These are phyloP conservation scores for Penicillium hordei DNA, from an alignment of 2,329 filamentous ascomycete genomes.

Conservation along the genomic window DNA sequence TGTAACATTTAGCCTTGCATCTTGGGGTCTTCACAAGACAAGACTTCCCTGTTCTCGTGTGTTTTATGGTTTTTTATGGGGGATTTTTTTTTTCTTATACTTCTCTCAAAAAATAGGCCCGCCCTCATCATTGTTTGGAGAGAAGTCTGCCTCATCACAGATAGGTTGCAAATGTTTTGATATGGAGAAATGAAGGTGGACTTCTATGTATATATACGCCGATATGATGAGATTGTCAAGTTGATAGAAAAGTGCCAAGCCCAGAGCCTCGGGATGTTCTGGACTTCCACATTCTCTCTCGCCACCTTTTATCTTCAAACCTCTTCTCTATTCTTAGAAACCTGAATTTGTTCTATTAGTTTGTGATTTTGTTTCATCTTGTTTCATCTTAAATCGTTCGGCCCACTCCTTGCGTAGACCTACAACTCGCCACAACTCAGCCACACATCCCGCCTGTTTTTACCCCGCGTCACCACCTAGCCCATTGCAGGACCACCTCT, in stretches of 20 bases:
- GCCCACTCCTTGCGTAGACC: not conserved
- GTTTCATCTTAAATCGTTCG: not conserved
- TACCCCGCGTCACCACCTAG: conserved; percentile 24
- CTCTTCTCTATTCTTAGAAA: not conserved
- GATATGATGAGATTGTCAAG: not conserved
- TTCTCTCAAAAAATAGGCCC: not conserved
- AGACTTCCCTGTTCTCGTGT: not conserved
- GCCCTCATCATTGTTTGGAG: not conserved
- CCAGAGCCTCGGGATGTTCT: conserved; percentile 17
- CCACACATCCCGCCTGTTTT: conserved; percentile 21
- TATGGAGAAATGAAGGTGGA: not conserved
- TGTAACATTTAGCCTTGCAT: conserved; percentile 1
- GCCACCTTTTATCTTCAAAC: conserved; percentile 14
- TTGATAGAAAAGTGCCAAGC: conserved; percentile 21
- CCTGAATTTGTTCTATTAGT: not conserved
- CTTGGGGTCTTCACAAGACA: not conserved
- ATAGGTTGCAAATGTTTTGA: not conserved
- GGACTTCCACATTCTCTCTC: conserved; percentile 15
- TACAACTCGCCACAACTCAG: conserved; percentile 16
- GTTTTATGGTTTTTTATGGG: not conserved
- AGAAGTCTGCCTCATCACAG: not conserved
- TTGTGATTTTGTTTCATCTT: not conserved
- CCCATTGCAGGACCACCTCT: conserved; percentile 7
- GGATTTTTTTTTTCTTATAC: not conserved
- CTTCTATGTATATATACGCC: not conserved